Conservation (phyloP, 495 filamentous ascomycete species). For the Tuber brumale region DNA sequence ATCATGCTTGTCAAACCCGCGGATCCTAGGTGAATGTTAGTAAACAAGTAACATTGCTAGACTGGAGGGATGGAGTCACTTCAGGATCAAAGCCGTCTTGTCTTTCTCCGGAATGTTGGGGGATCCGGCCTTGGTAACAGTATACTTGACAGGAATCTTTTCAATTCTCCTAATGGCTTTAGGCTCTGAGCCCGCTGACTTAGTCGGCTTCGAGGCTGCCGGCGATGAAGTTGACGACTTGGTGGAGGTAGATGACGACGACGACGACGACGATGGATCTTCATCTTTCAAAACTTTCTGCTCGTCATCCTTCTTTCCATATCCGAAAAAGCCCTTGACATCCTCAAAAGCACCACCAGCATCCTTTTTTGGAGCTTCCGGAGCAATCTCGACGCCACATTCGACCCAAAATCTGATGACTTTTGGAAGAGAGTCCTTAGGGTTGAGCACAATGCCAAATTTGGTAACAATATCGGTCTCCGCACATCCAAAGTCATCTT, state of each 20-base stretch:
- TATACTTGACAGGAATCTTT: conserved; percentile 62
- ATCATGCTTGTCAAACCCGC: conserved; percentile 55
- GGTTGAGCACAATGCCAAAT: conserved; percentile 64
- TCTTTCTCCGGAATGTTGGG: conserved; percentile 45
- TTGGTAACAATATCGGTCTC: conserved; percentile 71
- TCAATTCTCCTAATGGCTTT: conserved; percentile 56
- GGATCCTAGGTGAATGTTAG: conserved; percentile 24
- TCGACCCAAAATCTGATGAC: conserved; percentile 68
- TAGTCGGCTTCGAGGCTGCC: conserved; percentile 43
- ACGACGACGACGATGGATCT: conserved; percentile 48
- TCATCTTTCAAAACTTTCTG: conserved; percentile 68
- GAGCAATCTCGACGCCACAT: conserved; percentile 61
- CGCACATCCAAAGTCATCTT: conserved; percentile 67
- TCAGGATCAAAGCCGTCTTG: conserved; percentile 19
- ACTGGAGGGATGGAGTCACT: conserved; percentile 12
- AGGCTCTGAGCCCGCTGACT: conserved; percentile 47
- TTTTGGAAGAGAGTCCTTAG: conserved; percentile 74
- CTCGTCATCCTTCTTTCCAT: conserved; percentile 68
- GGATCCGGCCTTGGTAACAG: conserved; percentile 55
- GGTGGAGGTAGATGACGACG: conserved; percentile 45
- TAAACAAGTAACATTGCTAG: neutral
- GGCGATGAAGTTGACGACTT: conserved; percentile 41
- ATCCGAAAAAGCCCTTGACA: conserved; percentile 83
- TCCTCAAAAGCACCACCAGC: conserved; percentile 66
- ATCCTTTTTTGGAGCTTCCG: conserved; percentile 62